phyloP scores from a whole-genome alignment of 345 rosid species.

The Arabidopsis arenosa region DNA sequence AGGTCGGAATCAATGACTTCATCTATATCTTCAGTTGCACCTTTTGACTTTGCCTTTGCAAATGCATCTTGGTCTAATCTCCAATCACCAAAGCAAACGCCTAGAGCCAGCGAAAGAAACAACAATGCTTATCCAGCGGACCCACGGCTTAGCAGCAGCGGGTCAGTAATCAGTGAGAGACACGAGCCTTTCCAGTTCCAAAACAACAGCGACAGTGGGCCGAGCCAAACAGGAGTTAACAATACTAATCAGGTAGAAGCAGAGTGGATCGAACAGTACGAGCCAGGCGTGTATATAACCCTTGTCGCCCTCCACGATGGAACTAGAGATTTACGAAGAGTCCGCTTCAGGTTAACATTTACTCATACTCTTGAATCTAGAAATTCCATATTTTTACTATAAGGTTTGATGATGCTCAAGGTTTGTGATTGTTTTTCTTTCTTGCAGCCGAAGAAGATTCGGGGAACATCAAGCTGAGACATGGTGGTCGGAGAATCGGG shows the following conservation, averaged over 20 bases:
- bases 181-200: constrained; percentile 57
- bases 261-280: constrained; percentile 97
- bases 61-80: constrained; percentile 55
- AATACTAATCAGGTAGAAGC: constrained; percentile 71
- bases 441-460: constrained; percentile 83
- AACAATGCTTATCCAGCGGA: constrained; percentile 44
- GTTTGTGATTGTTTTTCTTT: neutral
- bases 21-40: constrained; percentile 58
- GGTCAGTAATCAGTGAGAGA: constrained; percentile 55
- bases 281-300: constrained; percentile 94
- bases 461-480: constrained; percentile 96
- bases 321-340: constrained; percentile 91
- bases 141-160: constrained; percentile 55
- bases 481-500: constrained; percentile 99
- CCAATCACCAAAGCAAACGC: constrained; percentile 52
- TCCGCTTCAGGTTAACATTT: constrained; percentile 84
- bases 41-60: constrained; percentile 48
- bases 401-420: constrained; percentile 26
- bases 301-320: constrained; percentile 88
- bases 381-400: neutral
- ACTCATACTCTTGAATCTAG: constrained; percentile 1
- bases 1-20: constrained; percentile 68
- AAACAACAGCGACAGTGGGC: constrained; percentile 57
- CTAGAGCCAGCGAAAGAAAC: constrained; percentile 52
- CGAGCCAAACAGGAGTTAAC: constrained; percentile 43